Conservation (phyloP, 495 filamentous ascomycete species). For the Chlorociboria aeruginascens region DNA sequence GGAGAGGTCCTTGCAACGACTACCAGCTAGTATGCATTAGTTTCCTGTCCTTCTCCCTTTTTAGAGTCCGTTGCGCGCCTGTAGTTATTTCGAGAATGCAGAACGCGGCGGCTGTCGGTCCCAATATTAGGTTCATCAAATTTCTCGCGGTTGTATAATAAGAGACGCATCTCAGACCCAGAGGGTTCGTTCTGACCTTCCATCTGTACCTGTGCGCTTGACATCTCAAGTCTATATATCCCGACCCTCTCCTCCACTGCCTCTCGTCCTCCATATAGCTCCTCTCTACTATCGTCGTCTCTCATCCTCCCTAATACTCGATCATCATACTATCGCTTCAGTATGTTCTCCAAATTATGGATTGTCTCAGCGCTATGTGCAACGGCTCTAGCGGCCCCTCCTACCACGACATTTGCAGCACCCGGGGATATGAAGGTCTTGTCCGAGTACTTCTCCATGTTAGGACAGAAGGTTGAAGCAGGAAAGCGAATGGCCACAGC, state of each 20-base stretch:
- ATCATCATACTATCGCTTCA: constrained; percentile 7
- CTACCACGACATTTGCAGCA: constrained; percentile 21
- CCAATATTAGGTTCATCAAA: neutral
- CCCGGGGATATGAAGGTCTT: constrained; percentile 29
- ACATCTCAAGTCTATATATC: neutral
- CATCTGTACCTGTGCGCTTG: neutral
- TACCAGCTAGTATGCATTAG: too few relatives aligned
- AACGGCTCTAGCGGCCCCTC: constrained; percentile 33
- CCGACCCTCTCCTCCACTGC: neutral
- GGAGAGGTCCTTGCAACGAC: too few relatives aligned
- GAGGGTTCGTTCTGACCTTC: neutral
- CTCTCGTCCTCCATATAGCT: constrained; percentile 7
- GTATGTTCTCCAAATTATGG: constrained; percentile 34
- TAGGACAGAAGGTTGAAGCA: constrained; percentile 34
- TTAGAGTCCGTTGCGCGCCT: neutral
- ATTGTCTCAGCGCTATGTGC: constrained; percentile 33
- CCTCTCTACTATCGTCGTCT: constrained; percentile 20
- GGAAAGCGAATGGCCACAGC: constrained; percentile 24
- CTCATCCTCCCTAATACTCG: constrained; percentile 20
- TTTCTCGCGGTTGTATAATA: neutral
- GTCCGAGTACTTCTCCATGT: constrained; percentile 41
- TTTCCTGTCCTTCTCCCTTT: neutral
- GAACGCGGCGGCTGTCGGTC: neutral
- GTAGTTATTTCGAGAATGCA: neutral
- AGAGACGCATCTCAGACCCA: neutral